A percentile compares a stretch with the other conserved stretches of the same genome.
phyloP scores from a whole-genome alignment of 805 yeast species.

The Candida sakaeoensis region DNA sequence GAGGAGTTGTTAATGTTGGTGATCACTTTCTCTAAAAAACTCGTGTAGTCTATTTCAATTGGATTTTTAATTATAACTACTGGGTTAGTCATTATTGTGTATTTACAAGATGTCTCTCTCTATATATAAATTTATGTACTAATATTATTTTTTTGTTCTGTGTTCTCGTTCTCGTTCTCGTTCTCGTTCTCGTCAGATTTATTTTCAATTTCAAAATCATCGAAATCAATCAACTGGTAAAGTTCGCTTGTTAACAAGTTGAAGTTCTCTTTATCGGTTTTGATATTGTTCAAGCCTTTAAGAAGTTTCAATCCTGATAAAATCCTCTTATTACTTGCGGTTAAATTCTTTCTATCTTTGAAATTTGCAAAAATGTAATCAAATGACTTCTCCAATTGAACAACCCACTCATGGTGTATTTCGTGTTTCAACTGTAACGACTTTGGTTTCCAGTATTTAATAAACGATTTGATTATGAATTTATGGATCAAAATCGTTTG shows the following conservation, averaged over 20 bases:
- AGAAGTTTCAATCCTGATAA: slow-evolving; percentile 4
- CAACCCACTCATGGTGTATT: background rate
- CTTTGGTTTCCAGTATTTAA: slow-evolving; percentile 26
- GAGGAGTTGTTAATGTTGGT: background rate
- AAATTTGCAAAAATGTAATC: background rate
- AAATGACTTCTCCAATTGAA: slow-evolving; percentile 4
- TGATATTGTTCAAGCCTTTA: background rate
- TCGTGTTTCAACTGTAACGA: slow-evolving; percentile 15
- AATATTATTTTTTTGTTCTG: slow-evolving; percentile 6
- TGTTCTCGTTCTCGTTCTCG: too few relatives aligned
- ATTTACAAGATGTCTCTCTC: background rate
- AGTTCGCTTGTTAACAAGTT: slow-evolving; percentile 2
- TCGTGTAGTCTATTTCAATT: slow-evolving; percentile 11
- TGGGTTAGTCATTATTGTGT: slow-evolving; percentile 6
- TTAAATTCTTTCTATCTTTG: background rate
- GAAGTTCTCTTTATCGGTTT: background rate
- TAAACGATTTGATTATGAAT: slow-evolving; percentile 24
- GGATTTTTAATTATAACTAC: slow-evolving; percentile 15
- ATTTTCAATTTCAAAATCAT: background rate
- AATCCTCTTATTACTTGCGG: background rate
- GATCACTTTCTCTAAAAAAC: slow-evolving; percentile 7
- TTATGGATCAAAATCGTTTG: slow-evolving; percentile 20
- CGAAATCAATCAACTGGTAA: slow-evolving; percentile 1
- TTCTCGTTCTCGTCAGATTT: background rate
- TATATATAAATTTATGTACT: too few relatives aligned